Evolutionary conservation across 345 rosid species (phyloP), one percentile per base, ranked within the genome.

Genomic region (Brassica rapa): DNA sequence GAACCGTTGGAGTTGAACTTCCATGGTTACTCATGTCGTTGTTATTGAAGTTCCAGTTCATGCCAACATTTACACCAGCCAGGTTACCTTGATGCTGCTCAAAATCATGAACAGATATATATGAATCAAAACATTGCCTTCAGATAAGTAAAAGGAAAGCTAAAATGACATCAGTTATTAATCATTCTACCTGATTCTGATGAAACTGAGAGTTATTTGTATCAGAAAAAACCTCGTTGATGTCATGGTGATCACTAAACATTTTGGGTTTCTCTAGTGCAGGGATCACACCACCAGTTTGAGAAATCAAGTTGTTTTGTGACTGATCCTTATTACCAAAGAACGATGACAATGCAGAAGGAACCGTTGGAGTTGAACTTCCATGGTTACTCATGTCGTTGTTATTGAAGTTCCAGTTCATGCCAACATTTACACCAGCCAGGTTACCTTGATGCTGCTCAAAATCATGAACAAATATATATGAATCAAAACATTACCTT

Each of bases 171-270:
- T 43, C 4, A 19, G 2, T 27, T 64, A 55, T 56, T 8, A 16
- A 25, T 37, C 8, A 6, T 55, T 21, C 0, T 77, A 78, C 82
- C 77, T 46, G 63, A 19, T 62, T 37, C 11, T 72, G 63, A 72
- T 59, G 32, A 72, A 59, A 4, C n/a, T 66, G 73, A 4, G 23
- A 49, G 57, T 72, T 57, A 23, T 14, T 4, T 16, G 29, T 23
- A 32, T 57, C 43, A 46, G 4, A 3, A 12, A 56, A 12, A n/a
- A 0, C 19, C 43, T 46, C 55, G 11, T 63, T 55, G 63, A 9
- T 60, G 41, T 5, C 68, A 24, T 72, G 53, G 49, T 72, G 53
- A 64, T 66, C 63, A 57, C 23, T 66, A 8, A 3, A 19, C 5
- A 15, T 6, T n/a, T 3, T 66, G 59, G 11, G 24, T 23, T 60